These are phyloP conservation scores for Obba rivulosa DNA, from an alignment of 768 basidiomycete genomes.

Conservation along the genomic window DNA sequence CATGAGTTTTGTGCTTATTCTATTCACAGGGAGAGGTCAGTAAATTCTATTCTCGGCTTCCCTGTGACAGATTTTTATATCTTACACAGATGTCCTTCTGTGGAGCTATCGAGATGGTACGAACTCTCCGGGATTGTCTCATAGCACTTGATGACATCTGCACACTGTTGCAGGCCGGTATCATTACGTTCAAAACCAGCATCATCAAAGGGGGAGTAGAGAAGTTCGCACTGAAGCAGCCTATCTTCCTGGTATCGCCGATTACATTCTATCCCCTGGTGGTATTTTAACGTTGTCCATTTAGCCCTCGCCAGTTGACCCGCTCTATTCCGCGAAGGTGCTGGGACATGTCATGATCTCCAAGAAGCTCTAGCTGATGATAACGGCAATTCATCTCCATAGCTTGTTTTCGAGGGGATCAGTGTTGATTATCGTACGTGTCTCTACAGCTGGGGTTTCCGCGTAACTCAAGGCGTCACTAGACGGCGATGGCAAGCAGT, in stretches of 20 bases:
- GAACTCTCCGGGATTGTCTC: neutral
- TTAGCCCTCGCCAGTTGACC: conserved; percentile 72
- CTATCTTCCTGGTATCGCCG: conserved; percentile 57
- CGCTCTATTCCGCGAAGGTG: conserved; percentile 66
- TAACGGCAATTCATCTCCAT: neutral
- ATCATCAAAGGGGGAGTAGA: conserved; percentile 72
- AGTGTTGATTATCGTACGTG: conserved; percentile 63
- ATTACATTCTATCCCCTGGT: neutral
- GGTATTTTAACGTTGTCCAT: neutral
- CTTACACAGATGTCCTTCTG: conserved; percentile 59
- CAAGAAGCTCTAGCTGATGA: neutral
- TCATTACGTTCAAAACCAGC: conserved; percentile 65
- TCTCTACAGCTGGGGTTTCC: neutral
- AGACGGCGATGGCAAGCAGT: conserved; percentile 73
- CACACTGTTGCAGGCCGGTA: conserved; percentile 44
- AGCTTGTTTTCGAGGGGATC: conserved; percentile 73
- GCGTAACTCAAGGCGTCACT: neutral
- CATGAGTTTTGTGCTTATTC: neutral
- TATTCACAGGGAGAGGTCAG: conserved; percentile 48
- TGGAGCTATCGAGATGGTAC: conserved; percentile 73
- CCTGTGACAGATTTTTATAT: neutral
- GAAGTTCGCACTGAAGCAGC: conserved; percentile 69
- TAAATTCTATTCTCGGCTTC: neutral
- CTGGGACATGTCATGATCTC: neutral
- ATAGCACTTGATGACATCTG: neutral